These are phyloP conservation scores for Trifolium pratense DNA, from an alignment of 306 rosid genomes.

Conservation along the genomic window DNA sequence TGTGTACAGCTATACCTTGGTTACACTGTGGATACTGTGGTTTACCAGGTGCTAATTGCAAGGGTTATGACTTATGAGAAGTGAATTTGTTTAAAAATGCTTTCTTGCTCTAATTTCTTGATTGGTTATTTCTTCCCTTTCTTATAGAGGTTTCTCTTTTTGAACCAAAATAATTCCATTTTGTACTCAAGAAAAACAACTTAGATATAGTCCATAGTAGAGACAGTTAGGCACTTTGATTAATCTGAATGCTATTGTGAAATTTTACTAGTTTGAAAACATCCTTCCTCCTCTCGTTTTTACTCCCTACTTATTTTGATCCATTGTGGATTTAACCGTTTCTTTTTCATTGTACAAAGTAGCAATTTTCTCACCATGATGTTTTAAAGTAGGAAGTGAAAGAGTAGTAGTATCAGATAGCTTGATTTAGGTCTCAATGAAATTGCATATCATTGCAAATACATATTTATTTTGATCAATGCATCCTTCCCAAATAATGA, in stretches of 20 bases:
- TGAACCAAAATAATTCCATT: slow-evolving; percentile 6
- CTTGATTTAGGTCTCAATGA: slow-evolving; percentile 24
- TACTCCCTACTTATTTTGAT: slow-evolving; percentile 19
- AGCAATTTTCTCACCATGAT: slow-evolving; percentile 13
- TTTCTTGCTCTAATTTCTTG: slow-evolving; percentile 10
- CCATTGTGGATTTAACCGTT: background rate
- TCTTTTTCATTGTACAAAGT: background rate
- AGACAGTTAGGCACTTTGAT: slow-evolving; percentile 8
- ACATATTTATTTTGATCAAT: no score
- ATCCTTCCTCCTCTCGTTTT: slow-evolving; percentile 6
- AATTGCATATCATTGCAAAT: background rate
- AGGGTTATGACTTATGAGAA: background rate
- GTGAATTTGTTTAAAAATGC: background rate
- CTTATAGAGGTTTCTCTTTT: slow-evolving; percentile 24
- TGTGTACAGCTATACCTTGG: slow-evolving; percentile 31
- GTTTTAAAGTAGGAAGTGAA: no score
- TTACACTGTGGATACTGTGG: slow-evolving; percentile 37
- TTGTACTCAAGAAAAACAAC: slow-evolving; percentile 18
- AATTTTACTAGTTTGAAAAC: slow-evolving; percentile 17
- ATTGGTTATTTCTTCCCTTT: slow-evolving; percentile 29
- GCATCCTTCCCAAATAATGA: background rate
- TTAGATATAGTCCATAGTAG: slow-evolving; percentile 18
- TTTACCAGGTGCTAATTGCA: slow-evolving; percentile 9
- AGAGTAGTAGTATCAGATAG: no score
- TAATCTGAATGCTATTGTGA: slow-evolving; percentile 16